phyloP scores from a whole-genome alignment of 441 rosid genomes.

The Bocquillonia castaneifolia region DNA sequence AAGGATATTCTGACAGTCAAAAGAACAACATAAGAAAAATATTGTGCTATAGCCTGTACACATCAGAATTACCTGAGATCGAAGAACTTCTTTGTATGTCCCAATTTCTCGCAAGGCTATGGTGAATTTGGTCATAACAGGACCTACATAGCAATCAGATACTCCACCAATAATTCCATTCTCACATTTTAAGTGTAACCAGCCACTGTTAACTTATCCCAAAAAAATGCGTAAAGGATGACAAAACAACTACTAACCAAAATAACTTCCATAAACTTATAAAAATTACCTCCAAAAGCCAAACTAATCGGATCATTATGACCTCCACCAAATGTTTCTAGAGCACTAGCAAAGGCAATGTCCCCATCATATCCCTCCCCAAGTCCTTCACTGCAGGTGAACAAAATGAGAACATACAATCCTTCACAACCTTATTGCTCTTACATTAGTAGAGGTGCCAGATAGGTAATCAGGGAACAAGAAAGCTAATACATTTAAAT shows the following conservation, averaged over 20 bases:
- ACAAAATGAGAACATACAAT: conserved; percentile 20
- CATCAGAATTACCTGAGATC: conserved; percentile 68
- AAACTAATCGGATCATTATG: conserved; percentile 97
- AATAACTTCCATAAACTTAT: conserved; percentile 13
- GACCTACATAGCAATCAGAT: conserved; percentile 52
- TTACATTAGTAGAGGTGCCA: conserved; percentile 1
- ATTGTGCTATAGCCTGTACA: conserved; percentile 2
- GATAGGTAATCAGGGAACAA: background rate
- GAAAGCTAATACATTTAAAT: background rate
- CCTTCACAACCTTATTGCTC: conserved; percentile 11
- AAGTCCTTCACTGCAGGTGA: conserved; percentile 82
- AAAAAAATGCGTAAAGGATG: background rate
- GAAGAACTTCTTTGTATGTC: conserved; percentile 96
- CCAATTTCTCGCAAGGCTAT: conserved; percentile 99
- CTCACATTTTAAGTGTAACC: background rate
- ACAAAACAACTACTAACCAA: background rate
- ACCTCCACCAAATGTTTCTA: conserved; percentile 98
- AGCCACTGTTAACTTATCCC: background rate
- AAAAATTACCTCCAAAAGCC: conserved; percentile 84
- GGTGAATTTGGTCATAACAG: conserved; percentile 99
- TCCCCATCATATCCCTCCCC: conserved; percentile 99
- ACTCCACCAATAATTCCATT: conserved; percentile 16
- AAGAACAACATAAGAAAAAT: background rate
- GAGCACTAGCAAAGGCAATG: conserved; percentile 97
- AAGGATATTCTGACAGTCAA: background rate